Evolutionary conservation across 2,329 filamentous ascomycete species (phyloP), one percentile per base, ranked within the genome.

Genomic region (Aspergillus felis): DNA sequence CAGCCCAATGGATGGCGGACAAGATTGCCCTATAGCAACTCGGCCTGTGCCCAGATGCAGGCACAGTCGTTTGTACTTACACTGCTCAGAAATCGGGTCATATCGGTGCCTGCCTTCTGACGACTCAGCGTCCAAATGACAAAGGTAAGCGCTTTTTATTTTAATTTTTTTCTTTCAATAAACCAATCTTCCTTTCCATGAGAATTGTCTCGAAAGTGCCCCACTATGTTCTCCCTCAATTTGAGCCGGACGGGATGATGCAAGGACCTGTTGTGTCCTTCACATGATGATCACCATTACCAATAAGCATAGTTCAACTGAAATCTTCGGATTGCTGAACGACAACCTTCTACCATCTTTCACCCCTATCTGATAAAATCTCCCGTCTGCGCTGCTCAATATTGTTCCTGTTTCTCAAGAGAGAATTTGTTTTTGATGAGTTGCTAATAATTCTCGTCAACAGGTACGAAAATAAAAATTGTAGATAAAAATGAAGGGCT

Each of bases 271-370:
- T 54, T 61, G 56, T 50, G 42, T 46, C 42, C 42, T 27, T 47
- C 4, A 47, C 12, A 69, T 74, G 72, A 76, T 75, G 73, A 75
- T 66, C 65, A 70, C 69, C 66, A 65, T 66, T 47, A 67, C 61
- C 61, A 66, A 69, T 69, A 70, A 70, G 73, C 72, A 75, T 76
- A 76, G 73, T 76, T 76, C 73, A 76, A 66, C 72, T 74, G 72
- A 76, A 66, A 68, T 73, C 71, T 70, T 66, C 67, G 67, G 66
- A 71, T 70, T 65, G 56, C 59, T 75, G 73, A 75, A 74, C 71
- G 73, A 75, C 63, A 73, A 74, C 65, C 64, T 64, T 67, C 66
- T 69, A 71, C 68, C 71, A 74, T 74, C 69, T 72, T 73, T 70
- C 66, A 66, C 56, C 58, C 65, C 63, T 72, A 56, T 72, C 70